Evolutionary conservation across 2,329 filamentous ascomycete genomes (phyloP), one percentile per base, ranked within the genome.

Genomic region (Aspergillus clavatus): DNA sequence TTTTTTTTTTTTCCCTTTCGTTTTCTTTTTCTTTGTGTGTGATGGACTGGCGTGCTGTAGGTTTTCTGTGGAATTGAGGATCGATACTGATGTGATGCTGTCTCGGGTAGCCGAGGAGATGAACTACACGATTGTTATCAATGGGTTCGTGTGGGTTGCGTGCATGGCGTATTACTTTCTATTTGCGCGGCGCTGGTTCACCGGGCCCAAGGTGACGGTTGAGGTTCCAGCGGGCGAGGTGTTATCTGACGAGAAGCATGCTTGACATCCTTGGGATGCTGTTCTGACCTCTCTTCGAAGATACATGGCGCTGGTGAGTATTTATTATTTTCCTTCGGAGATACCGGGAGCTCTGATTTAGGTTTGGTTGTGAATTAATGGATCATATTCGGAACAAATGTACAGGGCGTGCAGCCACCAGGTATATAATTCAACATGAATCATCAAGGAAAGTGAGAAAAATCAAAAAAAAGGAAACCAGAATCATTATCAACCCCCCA

Each of bases 51-150:
- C n/a, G n/a, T n/a, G n/a, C n/a, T n/a, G n/a, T n/a, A n/a, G n/a
- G n/a, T n/a, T n/a, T n/a, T n/a, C n/a, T n/a, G n/a, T n/a, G n/a
- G n/a, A n/a, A n/a, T n/a, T n/a, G n/a, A n/a, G 19, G 24, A 38
- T 1, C 5, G 23, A 24, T 5, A 5, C 23, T 24, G 23, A 8
- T 5, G 8, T 24, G 23, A 23, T 28, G n/a, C 44, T 48, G 38
- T 52, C 10, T 1, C 3, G 4, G 39, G n/a, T 40, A 70, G 69
- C 72, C 0, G 50, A 72, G 31, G 63, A 63, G 12, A 83, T 83
- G 80, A 84, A 83, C 54, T 83, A 83, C 56, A 82, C 80, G 0
- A 72, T 82, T 2, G 80, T 82, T 1, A 78, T 84, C 47, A 82
- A 82, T 50, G 71, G 70, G 26, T 73, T 74, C 3, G 74, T 83